Conservation (phyloP, 2,329 filamentous ascomycete species). For the Aspergillus hiratsukae region DNA sequence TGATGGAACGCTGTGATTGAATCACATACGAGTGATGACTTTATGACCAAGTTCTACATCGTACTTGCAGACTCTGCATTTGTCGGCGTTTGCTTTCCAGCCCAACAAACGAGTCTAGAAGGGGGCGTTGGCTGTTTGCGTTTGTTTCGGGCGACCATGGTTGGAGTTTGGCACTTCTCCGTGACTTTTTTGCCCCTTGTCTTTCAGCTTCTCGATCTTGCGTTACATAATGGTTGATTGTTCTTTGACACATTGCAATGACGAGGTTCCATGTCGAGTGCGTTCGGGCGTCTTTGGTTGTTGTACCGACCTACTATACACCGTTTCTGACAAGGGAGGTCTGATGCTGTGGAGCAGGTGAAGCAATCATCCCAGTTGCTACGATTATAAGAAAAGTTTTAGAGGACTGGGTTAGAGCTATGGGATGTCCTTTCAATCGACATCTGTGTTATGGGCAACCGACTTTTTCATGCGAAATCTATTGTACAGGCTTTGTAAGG, state of each 20-base stretch:
- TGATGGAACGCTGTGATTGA: constrained; percentile 9
- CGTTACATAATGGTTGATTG: constrained; percentile 2
- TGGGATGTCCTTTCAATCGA: not conserved
- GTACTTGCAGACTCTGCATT: constrained; percentile 17
- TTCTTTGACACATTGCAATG: not conserved
- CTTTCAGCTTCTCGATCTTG: not conserved
- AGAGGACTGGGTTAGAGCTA: not conserved
- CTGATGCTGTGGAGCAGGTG: not conserved
- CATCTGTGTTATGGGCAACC: not conserved
- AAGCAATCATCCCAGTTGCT: not conserved
- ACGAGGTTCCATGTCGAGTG: not conserved
- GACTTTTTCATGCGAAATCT: not conserved
- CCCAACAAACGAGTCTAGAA: constrained; percentile 1
- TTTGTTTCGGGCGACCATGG: not conserved
- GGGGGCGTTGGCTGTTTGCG: not conserved
- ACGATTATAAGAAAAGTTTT: not conserved
- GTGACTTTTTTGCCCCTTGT: not conserved
- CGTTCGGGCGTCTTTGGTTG: not conserved
- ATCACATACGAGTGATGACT: constrained; percentile 26
- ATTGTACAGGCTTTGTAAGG: not conserved
- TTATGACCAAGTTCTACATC: constrained; percentile 14
- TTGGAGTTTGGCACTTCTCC: constrained; percentile 7
- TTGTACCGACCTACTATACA: constrained; percentile 9
- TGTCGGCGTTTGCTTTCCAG: constrained; percentile 18
- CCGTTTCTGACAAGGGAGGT: not conserved